Conservation (phyloP, 345 rosid species). For the Ailanthus altissimus region DNA sequence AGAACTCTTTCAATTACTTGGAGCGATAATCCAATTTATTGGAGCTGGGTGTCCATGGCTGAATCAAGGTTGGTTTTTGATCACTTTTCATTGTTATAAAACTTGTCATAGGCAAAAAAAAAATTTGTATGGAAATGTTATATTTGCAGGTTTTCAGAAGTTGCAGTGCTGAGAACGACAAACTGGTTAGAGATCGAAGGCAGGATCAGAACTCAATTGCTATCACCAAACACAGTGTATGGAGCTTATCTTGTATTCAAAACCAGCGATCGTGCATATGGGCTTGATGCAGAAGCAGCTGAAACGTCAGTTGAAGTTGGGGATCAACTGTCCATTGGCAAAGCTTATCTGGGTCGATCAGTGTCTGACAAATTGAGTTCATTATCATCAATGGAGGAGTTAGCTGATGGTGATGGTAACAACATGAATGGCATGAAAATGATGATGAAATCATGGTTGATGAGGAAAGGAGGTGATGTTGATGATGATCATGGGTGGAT, state of each 20-base stretch:
- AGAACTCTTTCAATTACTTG: conserved; percentile 61
- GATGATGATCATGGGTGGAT: conserved; percentile 85
- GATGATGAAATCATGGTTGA: no score
- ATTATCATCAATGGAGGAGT: no score
- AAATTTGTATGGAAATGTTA: no score
- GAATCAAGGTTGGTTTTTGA: conserved; percentile 48
- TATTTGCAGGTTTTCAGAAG: conserved; percentile 39
- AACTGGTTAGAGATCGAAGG: conserved; percentile 45
- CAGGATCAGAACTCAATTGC: conserved; percentile 26
- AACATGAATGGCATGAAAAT: no score
- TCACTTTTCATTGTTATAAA: background rate
- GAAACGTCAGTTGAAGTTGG: conserved; percentile 33
- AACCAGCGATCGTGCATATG: conserved; percentile 30
- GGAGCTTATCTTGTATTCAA: conserved; percentile 42
- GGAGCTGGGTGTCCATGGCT: conserved; percentile 56
- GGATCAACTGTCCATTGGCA: background rate
- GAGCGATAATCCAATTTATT: conserved; percentile 46
- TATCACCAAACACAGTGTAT: conserved; percentile 41
- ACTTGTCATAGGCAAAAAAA: background rate
- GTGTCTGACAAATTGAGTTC: no score
- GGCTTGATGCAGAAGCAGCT: conserved; percentile 37
- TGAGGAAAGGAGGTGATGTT: no score
- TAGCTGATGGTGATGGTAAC: no score
- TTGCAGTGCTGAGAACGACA: conserved; percentile 39
- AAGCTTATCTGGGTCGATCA: conserved; percentile 21